Conservation (phyloP, 495 filamentous ascomycete species). For the Pseudevernia furfuracea region DNA sequence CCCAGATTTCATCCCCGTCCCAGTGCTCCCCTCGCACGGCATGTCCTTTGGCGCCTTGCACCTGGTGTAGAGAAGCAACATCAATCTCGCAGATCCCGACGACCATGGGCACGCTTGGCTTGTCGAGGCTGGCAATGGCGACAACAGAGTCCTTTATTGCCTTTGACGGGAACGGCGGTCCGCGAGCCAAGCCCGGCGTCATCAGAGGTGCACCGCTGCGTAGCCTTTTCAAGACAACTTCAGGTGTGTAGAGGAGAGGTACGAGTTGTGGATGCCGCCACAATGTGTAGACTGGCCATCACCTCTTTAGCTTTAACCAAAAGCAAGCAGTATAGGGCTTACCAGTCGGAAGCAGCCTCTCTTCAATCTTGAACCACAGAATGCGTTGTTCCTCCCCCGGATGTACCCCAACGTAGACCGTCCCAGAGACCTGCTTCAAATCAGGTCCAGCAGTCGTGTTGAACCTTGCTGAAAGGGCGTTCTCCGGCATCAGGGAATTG, state of each 20-base stretch:
- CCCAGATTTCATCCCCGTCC: conserved; percentile 68
- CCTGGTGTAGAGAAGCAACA: conserved; percentile 48
- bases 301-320: neutral
- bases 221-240: conserved; percentile 56
- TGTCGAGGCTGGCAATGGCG: conserved; percentile 57
- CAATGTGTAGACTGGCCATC: conserved; percentile 37
- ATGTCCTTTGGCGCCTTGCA: conserved; percentile 58
- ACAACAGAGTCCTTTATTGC: conserved; percentile 57
- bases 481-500: conserved; percentile 59
- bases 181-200: conserved; percentile 62
- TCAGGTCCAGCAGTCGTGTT: conserved; percentile 62
- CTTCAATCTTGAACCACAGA: conserved; percentile 63
- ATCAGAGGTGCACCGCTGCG: conserved; percentile 63
- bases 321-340: neutral
- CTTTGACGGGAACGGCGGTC: conserved; percentile 57
- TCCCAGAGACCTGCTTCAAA: conserved; percentile 55
- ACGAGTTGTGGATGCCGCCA: conserved; percentile 46
- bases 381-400: conserved; percentile 52
- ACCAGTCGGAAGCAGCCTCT: conserved; percentile 55
- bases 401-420: conserved; percentile 57
- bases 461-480: conserved; percentile 55
- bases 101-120: conserved; percentile 53
- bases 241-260: conserved; percentile 56
- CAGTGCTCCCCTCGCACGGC: conserved; percentile 63
- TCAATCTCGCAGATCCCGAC: conserved; percentile 64